phyloP scores from a whole-genome alignment of 2,329 filamentous ascomycete species.

The Gremmenia infestans region DNA sequence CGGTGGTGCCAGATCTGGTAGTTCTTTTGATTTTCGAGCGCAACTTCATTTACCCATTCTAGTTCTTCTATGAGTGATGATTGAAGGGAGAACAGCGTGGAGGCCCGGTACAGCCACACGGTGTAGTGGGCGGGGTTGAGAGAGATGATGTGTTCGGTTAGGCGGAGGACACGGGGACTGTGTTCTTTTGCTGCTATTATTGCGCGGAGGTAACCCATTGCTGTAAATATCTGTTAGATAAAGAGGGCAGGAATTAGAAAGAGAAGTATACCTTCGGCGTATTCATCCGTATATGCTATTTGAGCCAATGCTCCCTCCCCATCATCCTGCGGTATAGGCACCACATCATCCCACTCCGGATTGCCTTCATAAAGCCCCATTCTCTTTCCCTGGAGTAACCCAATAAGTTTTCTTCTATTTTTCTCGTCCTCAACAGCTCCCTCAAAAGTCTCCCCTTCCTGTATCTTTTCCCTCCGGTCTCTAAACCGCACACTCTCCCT shows the following conservation, averaged over 20 bases:
- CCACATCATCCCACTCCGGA: constrained; percentile 77
- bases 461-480: constrained; percentile 6
- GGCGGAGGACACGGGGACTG: constrained; percentile 68
- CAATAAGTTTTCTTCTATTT: constrained; percentile 24
- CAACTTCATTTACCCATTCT: constrained; percentile 78
- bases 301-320: constrained; percentile 80
- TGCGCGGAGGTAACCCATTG: constrained; percentile 87
- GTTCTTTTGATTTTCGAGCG: constrained; percentile 85
- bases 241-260: not conserved
- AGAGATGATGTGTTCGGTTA: constrained; percentile 85
- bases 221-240: constrained; percentile 36
- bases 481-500: constrained; percentile 21
- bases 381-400: constrained; percentile 22
- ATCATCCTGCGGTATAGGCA: constrained; percentile 79
- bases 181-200: constrained; percentile 87
- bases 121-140: constrained; percentile 98
- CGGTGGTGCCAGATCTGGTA: constrained; percentile 94
- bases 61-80: constrained; percentile 51
- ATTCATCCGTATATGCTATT: constrained; percentile 87
- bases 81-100: constrained; percentile 62
- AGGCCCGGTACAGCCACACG: constrained; percentile 93
- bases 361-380: constrained; percentile 40
- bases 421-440: constrained; percentile 26
- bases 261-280: constrained; percentile 62
- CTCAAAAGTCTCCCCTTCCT: not conserved